These are phyloP conservation scores for Populus simonii DNA, from an alignment of 345 rosid species.

Conservation along the genomic window DNA sequence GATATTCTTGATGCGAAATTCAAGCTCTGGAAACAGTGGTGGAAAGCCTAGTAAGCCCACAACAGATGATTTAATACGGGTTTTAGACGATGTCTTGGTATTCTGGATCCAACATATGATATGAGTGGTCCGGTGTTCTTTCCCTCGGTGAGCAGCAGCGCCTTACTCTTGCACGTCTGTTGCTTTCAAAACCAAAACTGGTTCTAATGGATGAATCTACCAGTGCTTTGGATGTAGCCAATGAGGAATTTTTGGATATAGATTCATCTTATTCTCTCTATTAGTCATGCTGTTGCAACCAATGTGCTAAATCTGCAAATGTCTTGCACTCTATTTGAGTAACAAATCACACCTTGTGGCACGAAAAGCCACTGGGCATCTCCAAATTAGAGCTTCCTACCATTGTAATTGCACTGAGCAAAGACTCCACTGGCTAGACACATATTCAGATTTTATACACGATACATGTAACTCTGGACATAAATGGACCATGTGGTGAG, in stretches of 20 bases:
- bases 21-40: slow-evolving; percentile 19
- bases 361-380: background rate
- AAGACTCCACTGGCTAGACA: background rate
- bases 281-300: background rate
- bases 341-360: background rate
- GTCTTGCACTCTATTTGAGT: background rate
- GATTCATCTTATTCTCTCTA: background rate
- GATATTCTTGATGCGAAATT: slow-evolving; percentile 41
- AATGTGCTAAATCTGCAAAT: background rate
- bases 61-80: slow-evolving; percentile 58
- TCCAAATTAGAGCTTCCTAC: background rate
- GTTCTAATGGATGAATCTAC: slow-evolving; percentile 86
- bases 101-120: slow-evolving; percentile 58
- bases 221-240: slow-evolving; percentile 88
- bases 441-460: too few relatives aligned
- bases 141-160: slow-evolving; percentile 99
- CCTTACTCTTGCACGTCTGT: slow-evolving; percentile 80
- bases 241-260: slow-evolving; percentile 55
- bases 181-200: slow-evolving; percentile 79
- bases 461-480: background rate
- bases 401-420: too few relatives aligned
- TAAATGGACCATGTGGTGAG: background rate
- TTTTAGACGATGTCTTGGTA: slow-evolving; percentile 61
- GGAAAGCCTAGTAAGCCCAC: slow-evolving; percentile 49
- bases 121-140: slow-evolving; percentile 94